Percentiles rank a stretch among this genome's conserved stretches.
These are phyloP conservation scores for Talaromyces verruculosus DNA, from an alignment of 2,329 filamentous ascomycete species.

Conservation along the genomic window DNA sequence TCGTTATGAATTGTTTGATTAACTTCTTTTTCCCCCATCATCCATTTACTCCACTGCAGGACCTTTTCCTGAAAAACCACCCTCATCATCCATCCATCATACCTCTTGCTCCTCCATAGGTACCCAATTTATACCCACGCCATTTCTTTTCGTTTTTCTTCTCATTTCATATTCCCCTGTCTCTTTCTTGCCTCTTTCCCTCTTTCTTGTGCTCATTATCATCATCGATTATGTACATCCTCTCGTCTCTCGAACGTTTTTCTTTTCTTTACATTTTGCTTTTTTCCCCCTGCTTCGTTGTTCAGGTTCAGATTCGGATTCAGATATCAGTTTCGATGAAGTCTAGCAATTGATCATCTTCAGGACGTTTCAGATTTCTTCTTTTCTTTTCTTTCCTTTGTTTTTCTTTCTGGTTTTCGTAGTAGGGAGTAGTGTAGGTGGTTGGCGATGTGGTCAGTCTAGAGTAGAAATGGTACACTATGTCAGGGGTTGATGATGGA, in stretches of 20 bases:
- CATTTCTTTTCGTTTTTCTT: background rate
- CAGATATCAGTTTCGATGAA: background rate
- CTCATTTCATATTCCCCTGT: background rate
- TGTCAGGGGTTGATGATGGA: background rate
- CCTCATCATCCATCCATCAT: background rate
- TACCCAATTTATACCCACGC: slow-evolving; percentile 5
- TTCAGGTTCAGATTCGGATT: background rate
- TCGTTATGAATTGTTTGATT: background rate
- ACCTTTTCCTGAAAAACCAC: background rate
- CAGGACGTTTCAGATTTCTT: background rate
- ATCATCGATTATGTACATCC: slow-evolving; percentile 7
- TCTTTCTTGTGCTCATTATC: background rate
- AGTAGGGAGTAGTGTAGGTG: background rate
- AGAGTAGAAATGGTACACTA: background rate
- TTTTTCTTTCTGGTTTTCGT: background rate
- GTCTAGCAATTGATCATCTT: background rate
- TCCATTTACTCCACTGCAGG: background rate
- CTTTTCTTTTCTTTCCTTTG: background rate
- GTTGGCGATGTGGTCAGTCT: background rate
- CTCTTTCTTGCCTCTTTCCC: background rate
- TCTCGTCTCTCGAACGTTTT: background rate
- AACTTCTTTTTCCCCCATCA: background rate
- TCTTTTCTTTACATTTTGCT: background rate
- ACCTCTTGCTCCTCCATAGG: background rate
- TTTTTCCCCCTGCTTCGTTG: background rate